Conservation (phyloP, 2,329 filamentous ascomycete species). For the Pseudogymnoascus sp. region DNA sequence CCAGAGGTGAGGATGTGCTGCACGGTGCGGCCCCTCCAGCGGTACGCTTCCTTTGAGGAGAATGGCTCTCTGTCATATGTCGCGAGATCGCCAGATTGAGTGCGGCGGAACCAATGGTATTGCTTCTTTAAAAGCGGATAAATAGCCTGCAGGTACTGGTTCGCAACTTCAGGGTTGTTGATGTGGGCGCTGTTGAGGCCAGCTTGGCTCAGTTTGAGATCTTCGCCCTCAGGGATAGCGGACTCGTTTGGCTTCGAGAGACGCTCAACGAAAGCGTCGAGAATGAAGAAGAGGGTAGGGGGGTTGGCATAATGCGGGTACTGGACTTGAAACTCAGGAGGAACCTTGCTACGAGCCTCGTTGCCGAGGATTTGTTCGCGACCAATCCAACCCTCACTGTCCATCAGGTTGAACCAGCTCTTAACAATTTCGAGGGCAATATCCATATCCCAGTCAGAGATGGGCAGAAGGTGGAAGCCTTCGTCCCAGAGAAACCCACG, state of each 20-base stretch:
- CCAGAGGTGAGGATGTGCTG: conserved; percentile 87
- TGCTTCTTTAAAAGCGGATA: conserved; percentile 85
- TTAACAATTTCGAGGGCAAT: conserved; percentile 78
- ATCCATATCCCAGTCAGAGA: conserved; percentile 91
- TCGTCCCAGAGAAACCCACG: conserved; percentile 97
- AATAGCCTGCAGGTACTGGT: conserved; percentile 64
- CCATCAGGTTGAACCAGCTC: conserved; percentile 95
- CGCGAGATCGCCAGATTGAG: conserved; percentile 82
- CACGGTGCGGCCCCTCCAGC: conserved; percentile 85
- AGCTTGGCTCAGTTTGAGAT: conserved; percentile 36
- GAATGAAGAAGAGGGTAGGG: conserved; percentile 82
- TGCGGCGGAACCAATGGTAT: conserved; percentile 91
- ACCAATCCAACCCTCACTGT: conserved; percentile 94
- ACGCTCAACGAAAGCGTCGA: conserved; percentile 77
- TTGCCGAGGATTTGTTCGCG: conserved; percentile 89
- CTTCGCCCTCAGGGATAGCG: conserved; percentile 35
- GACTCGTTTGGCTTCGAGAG: conserved; percentile 48
- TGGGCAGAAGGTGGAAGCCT: conserved; percentile 85
- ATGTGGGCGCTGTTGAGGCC: conserved; percentile 55
- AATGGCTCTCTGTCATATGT: conserved; percentile 84
- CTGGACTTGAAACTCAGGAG: conserved; percentile 83
- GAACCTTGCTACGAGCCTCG: conserved; percentile 92
- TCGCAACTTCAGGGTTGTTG: conserved; percentile 57
- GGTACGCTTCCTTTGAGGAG: conserved; percentile 84
- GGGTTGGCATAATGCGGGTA: conserved; percentile 98